Evolutionary conservation across 106 monocot genomes (phyloP).

Genomic region (Platanthera guangdongensis): DNA sequence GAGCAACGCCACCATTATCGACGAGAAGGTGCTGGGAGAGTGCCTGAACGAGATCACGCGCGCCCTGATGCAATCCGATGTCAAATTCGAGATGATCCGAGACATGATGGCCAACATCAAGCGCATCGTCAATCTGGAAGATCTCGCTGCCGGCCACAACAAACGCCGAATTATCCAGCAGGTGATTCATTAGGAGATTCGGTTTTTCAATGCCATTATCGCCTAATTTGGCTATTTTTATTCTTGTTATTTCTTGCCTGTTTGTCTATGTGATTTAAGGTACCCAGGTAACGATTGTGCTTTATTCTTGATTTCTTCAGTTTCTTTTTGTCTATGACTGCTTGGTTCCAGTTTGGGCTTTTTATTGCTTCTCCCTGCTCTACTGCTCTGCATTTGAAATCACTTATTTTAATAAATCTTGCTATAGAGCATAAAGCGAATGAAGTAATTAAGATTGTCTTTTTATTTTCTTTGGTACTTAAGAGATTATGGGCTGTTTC

Average conservation of each 20-base stretch:
- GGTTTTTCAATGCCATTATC: not conserved
- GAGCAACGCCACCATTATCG: conserved; percentile 99
- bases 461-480: not conserved
- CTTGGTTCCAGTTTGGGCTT: not conserved
- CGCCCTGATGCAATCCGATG: conserved; percentile 80
- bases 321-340: not conserved
- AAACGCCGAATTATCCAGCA: conserved; percentile 96
- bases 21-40: conserved; percentile 93
- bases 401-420: not conserved
- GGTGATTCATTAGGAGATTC: conserved; percentile 21
- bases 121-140: conserved; percentile 88
- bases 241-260: not conserved
- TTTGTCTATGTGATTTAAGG: not conserved
- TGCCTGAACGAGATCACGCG: conserved; percentile 98
- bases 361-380: not conserved
- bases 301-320: not conserved
- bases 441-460: not conserved
- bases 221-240: not conserved
- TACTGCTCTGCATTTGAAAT: not conserved
- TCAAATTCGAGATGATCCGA: conserved; percentile 90
- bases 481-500: not conserved
- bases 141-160: conserved; percentile 95
- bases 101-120: conserved; percentile 99
- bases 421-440: not conserved
- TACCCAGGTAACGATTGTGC: not conserved